These are phyloP conservation scores for Naganishia albida DNA, from an alignment of 1,284 basidiomycete species.

Conservation along the genomic window DNA sequence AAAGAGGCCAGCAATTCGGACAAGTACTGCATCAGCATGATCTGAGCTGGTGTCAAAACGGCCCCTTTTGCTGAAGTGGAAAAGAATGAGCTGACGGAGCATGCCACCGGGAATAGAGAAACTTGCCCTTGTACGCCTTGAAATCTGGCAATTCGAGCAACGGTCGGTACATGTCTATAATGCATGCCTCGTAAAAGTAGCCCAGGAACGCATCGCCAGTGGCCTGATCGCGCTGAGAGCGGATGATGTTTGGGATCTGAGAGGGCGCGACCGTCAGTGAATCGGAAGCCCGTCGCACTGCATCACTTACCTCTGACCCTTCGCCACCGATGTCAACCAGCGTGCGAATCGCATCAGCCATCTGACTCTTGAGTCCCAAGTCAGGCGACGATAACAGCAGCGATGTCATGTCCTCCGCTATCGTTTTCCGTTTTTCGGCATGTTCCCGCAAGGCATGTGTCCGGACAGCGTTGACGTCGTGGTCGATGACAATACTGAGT, in stretches of 20 bases:
- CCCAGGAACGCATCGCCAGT: constrained; percentile 83
- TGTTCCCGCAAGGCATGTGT: constrained; percentile 80
- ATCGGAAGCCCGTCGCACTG: neutral
- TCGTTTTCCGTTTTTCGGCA: constrained; percentile 60
- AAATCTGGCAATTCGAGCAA: constrained; percentile 74
- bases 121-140: constrained; percentile 64
- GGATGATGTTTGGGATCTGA: constrained; percentile 37
- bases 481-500: constrained; percentile 82
- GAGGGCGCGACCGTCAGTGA: neutral
- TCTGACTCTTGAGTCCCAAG: constrained; percentile 82
- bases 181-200: constrained; percentile 71
- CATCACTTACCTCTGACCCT: constrained; percentile 50
- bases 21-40: constrained; percentile 75
- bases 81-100: neutral
- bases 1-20: constrained; percentile 91
- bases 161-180: constrained; percentile 68
- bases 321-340: constrained; percentile 68
- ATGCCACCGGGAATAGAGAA: neutral
- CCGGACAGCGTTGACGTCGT: constrained; percentile 84
- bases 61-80: constrained; percentile 2
- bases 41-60: constrained; percentile 65
- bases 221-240: constrained; percentile 68
- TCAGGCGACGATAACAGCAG: constrained; percentile 77
- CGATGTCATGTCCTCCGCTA: constrained; percentile 73
- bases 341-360: constrained; percentile 84